Conservation (phyloP, 2,329 filamentous ascomycete species). For the Blumeria hordei region DNA sequence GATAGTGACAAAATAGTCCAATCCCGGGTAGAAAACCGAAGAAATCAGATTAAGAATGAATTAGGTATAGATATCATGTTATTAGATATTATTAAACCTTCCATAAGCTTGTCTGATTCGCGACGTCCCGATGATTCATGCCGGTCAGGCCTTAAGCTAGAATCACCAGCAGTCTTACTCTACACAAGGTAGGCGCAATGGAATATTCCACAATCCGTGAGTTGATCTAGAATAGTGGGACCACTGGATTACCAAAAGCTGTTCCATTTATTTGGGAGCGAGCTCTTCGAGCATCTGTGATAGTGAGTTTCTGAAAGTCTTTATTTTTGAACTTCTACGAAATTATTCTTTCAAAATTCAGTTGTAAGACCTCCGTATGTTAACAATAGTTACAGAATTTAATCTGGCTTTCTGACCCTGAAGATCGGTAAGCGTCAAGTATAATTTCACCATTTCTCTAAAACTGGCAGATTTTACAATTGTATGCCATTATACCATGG, state of each 20-base stretch:
- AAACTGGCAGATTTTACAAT: slow-evolving; percentile 32
- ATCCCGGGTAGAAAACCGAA: slow-evolving; percentile 32
- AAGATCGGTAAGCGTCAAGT: slow-evolving; percentile 14
- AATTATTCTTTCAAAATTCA: no score
- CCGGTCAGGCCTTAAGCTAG: slow-evolving; percentile 24
- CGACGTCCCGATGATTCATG: slow-evolving; percentile 28
- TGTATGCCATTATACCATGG: slow-evolving; percentile 62
- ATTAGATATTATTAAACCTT: slow-evolving; percentile 22
- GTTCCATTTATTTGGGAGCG: slow-evolving; percentile 26
- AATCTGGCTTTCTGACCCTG: slow-evolving; percentile 5
- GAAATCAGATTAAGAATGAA: slow-evolving; percentile 22
- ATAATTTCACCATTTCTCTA: neutral
- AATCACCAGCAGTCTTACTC: slow-evolving; percentile 36
- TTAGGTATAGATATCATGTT: slow-evolving; percentile 29
- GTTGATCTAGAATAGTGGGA: slow-evolving; percentile 25
- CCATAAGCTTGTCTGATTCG: slow-evolving; percentile 22
- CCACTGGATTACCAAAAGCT: slow-evolving; percentile 53
- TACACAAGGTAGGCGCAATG: slow-evolving; percentile 31
- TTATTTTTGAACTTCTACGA: no score
- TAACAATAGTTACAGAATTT: no score
- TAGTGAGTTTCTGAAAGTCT: neutral
- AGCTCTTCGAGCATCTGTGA: neutral
- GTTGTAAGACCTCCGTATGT: no score
- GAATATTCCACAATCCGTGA: neutral
- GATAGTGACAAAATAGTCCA: slow-evolving; percentile 29